Percentiles rank a stretch among this genome's conserved stretches.
Conservation (phyloP, 2,329 filamentous ascomycete species). For the Xylaria sp. region DNA sequence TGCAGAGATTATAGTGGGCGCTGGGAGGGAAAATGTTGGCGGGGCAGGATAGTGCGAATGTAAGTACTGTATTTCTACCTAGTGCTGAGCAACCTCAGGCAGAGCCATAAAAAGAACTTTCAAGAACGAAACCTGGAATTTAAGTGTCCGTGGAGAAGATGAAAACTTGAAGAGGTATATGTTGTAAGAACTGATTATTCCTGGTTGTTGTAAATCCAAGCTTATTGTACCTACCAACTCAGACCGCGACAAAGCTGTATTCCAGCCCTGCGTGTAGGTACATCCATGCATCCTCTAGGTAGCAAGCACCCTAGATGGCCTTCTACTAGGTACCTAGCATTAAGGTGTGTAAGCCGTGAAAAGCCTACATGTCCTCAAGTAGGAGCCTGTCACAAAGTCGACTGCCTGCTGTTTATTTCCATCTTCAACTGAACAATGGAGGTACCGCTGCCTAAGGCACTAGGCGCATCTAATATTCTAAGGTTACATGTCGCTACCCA, state of each 20-base stretch:
- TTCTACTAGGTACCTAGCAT: too few relatives aligned
- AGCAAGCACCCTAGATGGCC: background rate
- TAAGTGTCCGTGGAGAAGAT: background rate
- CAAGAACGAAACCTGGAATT: background rate
- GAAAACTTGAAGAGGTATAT: too few relatives aligned
- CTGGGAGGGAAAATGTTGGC: slow-evolving; percentile 32
- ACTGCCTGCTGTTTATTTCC: too few relatives aligned
- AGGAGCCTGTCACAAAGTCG: too few relatives aligned
- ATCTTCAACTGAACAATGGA: background rate
- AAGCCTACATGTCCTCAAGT: too few relatives aligned
- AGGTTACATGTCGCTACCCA: too few relatives aligned
- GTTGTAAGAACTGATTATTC: too few relatives aligned
- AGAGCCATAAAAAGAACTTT: background rate
- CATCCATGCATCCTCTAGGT: background rate
- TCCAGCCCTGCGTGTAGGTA: background rate
- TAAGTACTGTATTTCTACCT: background rate
- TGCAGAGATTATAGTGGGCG: slow-evolving; percentile 27
- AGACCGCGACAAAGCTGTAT: background rate
- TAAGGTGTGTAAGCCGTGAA: background rate
- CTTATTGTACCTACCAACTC: too few relatives aligned
- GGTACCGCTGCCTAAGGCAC: too few relatives aligned
- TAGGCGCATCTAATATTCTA: too few relatives aligned
- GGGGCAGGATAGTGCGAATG: slow-evolving; percentile 22
- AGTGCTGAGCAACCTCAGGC: background rate
- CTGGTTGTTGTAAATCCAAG: too few relatives aligned